Evolutionary conservation across 2,329 filamentous ascomycete genomes (phyloP), one percentile per base, ranked within the genome.

Genomic region (Colletotrichum tamarilloi): DNA sequence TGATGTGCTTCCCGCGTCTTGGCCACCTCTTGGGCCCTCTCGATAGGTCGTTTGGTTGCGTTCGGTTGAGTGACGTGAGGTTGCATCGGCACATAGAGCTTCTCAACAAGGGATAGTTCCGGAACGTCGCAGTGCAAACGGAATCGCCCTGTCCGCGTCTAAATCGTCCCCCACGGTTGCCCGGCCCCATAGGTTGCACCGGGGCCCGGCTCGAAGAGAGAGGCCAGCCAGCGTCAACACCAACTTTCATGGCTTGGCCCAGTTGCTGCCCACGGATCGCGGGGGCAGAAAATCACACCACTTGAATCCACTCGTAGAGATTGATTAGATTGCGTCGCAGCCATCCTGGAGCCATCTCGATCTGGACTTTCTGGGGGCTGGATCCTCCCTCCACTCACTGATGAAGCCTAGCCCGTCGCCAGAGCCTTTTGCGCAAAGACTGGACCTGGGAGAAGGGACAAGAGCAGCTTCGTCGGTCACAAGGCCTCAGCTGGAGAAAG

Each of bases 261-360:
- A 49, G 42, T 49, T 49, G 42, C 42, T 38, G 22, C 57, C 14
- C 68, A 59, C 66, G 24, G 42, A 57, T 55, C 32, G 59, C 70
- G 55, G 66, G 69, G 66, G 53, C 30, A n/a, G 38, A 59, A 63
- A 70, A 60, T 65, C 55, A 73, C 55, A 73, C 67, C 70, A 73
- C 55, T 64, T 42, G 14, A 38, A 63, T 26, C 38, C 35, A 38
- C 55, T 38, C 24, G 12, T 56, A 30, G 55, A 60, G 46, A 56
- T 70, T 73, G 67, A 62, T 57, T 70, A 73, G 56, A 73, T 73
- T 73, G 67, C 67, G 42, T 62, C 60, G 70, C 67, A 73, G 60
- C 70, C 70, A 55, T 56, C 52, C 30, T 35, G 46, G 8, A 38
- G 12, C 6, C 49, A 70, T 46, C 59, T 70, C 60, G 70, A 70